A percentile compares a stretch with the other conserved stretches of the same genome.
These are phyloP conservation scores for Plenodomus tracheiphilus DNA, from an alignment of 2,329 filamentous ascomycete species.

Conservation along the genomic window DNA sequence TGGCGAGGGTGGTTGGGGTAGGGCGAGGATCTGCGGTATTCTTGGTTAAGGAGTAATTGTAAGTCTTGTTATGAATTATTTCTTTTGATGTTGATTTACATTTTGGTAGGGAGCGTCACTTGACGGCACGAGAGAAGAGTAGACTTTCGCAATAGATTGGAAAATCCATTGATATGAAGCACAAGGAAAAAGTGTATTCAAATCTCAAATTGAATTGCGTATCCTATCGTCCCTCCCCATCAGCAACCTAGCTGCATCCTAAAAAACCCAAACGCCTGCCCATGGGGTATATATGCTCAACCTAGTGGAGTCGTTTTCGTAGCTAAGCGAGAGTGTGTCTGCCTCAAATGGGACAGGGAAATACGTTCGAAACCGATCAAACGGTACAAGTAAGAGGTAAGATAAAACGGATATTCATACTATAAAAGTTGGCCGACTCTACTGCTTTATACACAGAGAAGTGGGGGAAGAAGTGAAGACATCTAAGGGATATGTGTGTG, in stretches of 20 bases:
- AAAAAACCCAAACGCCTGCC: constrained; percentile 12
- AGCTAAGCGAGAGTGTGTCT: constrained; percentile 18
- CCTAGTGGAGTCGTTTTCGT: constrained; percentile 5
- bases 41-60: too few species aligned
- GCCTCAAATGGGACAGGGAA: constrained; percentile 14
- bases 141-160: too few species aligned
- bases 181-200: too few species aligned
- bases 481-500: constrained; percentile 2
- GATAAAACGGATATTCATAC: constrained; percentile 25
- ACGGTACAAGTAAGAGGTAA: constrained; percentile 4
- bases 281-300: constrained; percentile 19
- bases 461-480: constrained; percentile 23
- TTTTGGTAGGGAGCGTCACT: too few species aligned
- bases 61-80: too few species aligned
- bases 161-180: too few species aligned
- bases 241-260: background rate
- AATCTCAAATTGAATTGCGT: background rate
- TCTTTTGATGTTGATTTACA: too few species aligned
- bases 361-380: background rate
- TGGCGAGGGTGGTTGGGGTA: constrained; percentile 8
- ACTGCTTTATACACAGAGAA: background rate
- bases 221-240: background rate
- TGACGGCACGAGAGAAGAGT: too few species aligned
- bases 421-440: constrained; percentile 16
- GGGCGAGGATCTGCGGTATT: too few species aligned